Conservation (phyloP, 108 stramenopile genomes). For the Discostella stelligeroides region DNA sequence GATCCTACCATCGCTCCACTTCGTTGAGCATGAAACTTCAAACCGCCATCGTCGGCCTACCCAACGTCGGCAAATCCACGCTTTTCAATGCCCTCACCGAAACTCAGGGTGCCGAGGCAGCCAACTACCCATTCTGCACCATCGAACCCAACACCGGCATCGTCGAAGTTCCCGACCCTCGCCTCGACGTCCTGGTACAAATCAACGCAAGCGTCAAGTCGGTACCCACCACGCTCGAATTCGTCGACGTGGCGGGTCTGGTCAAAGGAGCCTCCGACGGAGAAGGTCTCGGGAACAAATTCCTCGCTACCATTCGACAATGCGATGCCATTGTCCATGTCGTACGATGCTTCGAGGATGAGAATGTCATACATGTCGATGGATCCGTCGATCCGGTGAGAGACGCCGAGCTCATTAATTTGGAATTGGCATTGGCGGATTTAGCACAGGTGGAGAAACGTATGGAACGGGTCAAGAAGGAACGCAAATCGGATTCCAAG, state of each 20-base stretch:
- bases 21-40: slow-evolving; percentile 83
- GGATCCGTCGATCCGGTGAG: slow-evolving; percentile 90
- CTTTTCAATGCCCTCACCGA: slow-evolving; percentile 98
- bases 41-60: slow-evolving; percentile 95
- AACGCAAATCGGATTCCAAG: slow-evolving; percentile 62
- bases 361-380: slow-evolving; percentile 97
- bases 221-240: slow-evolving; percentile 94
- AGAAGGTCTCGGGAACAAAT: slow-evolving; percentile 99
- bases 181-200: slow-evolving; percentile 67
- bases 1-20: slow-evolving; percentile 34
- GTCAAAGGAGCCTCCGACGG: slow-evolving; percentile 98
- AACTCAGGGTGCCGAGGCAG: slow-evolving; percentile 89
- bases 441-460: slow-evolving; percentile 95
- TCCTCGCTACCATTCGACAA: slow-evolving; percentile 96
- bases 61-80: slow-evolving; percentile 97
- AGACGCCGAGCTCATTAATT: slow-evolving; percentile 97
- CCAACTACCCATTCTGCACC: slow-evolving; percentile 87
- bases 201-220: slow-evolving; percentile 87
- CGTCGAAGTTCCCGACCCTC: slow-evolving; percentile 92
- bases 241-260: slow-evolving; percentile 98
- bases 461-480: slow-evolving; percentile 79
- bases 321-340: slow-evolving; percentile 78
- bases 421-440: slow-evolving; percentile 97
- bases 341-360: slow-evolving; percentile 97
- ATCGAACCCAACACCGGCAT: slow-evolving; percentile 98